These are phyloP conservation scores for Fusarium agapanthi DNA, from an alignment of 2,329 filamentous ascomycete species.

Conservation along the genomic window DNA sequence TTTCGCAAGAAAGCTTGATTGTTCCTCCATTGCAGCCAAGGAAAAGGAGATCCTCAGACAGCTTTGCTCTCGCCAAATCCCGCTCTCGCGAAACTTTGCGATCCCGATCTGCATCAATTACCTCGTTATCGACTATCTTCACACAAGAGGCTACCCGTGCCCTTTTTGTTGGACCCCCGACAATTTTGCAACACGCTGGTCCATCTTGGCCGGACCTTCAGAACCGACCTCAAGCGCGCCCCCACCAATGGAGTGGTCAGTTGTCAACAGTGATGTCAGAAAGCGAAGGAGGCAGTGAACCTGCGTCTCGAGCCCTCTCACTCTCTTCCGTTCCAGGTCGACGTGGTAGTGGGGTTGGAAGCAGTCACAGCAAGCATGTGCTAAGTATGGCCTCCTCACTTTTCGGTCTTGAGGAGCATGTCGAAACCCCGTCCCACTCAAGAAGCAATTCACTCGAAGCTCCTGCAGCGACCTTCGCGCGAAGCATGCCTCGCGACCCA, in stretches of 20 bases:
- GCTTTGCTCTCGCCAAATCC: conserved; percentile 58
- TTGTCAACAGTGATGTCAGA: conserved; percentile 71
- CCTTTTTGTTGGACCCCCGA: conserved; percentile 44
- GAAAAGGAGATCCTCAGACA: conserved; percentile 58
- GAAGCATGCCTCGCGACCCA: conserved; percentile 48
- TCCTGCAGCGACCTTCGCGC: conserved; percentile 56
- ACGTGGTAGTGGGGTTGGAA: conserved; percentile 59
- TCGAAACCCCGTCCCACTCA: conserved; percentile 49
- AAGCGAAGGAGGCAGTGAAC: conserved; percentile 63
- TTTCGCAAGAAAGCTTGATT: conserved; percentile 69
- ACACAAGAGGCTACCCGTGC: conserved; percentile 56
- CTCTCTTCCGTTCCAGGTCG: conserved; percentile 53
- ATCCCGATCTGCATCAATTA: conserved; percentile 62
- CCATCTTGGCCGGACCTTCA: conserved; percentile 36
- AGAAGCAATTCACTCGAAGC: conserved; percentile 59
- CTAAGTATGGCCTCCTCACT: conserved; percentile 67
- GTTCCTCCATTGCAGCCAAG: conserved; percentile 63
- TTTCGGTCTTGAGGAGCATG: conserved; percentile 53
- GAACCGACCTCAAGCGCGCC: conserved; percentile 41
- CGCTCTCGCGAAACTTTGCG: conserved; percentile 63
- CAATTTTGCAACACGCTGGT: conserved; percentile 40
- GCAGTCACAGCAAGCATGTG: conserved; percentile 63
- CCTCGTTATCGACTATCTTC: conserved; percentile 64
- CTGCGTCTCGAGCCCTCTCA: conserved; percentile 59
- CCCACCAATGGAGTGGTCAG: conserved; percentile 71